These are phyloP conservation scores for Tympanopsis confertula DNA, from an alignment of 2,329 filamentous ascomycete genomes.

Conservation along the genomic window DNA sequence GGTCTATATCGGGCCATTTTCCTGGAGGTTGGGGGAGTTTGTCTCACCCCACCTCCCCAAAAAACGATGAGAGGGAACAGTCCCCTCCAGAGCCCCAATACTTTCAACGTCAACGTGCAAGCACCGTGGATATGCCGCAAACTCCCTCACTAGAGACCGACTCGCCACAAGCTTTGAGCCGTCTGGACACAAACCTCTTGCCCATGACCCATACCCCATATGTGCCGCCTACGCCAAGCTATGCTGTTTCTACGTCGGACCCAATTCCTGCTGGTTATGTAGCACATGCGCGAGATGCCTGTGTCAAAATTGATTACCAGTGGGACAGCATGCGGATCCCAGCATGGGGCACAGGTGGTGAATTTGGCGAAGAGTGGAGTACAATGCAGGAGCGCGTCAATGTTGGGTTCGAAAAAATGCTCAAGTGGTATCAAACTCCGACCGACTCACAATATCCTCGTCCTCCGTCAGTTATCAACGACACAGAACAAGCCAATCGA, in stretches of 20 bases:
- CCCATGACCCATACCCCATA: constrained; percentile 35
- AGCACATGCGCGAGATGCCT: constrained; percentile 78
- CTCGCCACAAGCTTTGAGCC: background rate
- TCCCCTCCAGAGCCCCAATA: background rate
- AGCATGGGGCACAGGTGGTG: constrained; percentile 77
- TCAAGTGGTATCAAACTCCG: constrained; percentile 66
- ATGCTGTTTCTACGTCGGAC: constrained; percentile 69
- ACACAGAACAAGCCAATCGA: background rate
- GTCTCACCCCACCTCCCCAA: constrained; percentile 1
- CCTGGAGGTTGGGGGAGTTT: background rate
- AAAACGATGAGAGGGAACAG: constrained; percentile 2
- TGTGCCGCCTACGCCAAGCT: constrained; percentile 65
- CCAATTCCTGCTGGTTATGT: constrained; percentile 82
- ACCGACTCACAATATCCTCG: constrained; percentile 8
- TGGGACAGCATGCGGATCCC: constrained; percentile 85
- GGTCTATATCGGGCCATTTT: background rate
- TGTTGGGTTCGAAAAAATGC: constrained; percentile 63
- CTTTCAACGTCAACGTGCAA: background rate
- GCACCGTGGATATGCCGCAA: background rate
- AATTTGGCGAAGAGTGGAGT: constrained; percentile 88
- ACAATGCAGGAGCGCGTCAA: constrained; percentile 87
- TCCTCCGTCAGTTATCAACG: no score
- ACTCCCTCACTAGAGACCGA: no score
- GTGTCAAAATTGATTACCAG: constrained; percentile 77
- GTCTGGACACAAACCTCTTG: background rate